Evolutionary conservation across 2,329 filamentous ascomycete genomes (phyloP).

Genomic region (Eurotiales sp.): DNA sequence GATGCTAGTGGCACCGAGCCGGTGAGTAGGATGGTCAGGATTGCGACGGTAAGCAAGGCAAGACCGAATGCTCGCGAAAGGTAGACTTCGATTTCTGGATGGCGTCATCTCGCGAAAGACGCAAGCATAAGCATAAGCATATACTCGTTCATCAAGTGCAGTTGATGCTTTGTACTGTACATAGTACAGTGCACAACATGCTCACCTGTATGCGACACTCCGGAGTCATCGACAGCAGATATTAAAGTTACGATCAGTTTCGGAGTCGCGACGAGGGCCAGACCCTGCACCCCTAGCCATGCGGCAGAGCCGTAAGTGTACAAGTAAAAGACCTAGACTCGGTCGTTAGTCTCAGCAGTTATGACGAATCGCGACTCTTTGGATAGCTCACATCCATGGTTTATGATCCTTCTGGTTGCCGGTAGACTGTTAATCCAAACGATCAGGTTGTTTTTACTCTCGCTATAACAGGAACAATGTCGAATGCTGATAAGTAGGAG

Average conservation of each 20-base stretch:
- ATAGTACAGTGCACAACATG: slow-evolving; percentile 2
- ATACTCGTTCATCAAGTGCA: no score
- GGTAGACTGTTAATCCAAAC: background rate
- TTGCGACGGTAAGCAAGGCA: slow-evolving; percentile 60
- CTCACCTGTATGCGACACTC: slow-evolving; percentile 50
- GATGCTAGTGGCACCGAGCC: slow-evolving; percentile 65
- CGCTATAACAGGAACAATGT: no score
- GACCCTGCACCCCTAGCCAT: slow-evolving; percentile 43
- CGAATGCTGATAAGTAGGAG: no score
- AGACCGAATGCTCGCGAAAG: slow-evolving; percentile 69
- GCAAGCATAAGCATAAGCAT: no score
- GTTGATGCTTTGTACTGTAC: no score
- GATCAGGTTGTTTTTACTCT: background rate
- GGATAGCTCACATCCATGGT: slow-evolving; percentile 19
- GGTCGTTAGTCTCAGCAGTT: background rate
- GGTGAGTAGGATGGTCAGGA: slow-evolving; percentile 64
- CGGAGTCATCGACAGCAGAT: slow-evolving; percentile 48
- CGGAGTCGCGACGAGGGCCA: slow-evolving; percentile 58
- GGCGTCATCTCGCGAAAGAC: no score
- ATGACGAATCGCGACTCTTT: background rate
- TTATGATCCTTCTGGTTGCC: background rate
- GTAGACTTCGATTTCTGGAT: slow-evolving; percentile 64
- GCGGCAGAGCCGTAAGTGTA: slow-evolving; percentile 44
- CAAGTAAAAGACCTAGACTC: slow-evolving; percentile 39
- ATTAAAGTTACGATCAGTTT: slow-evolving; percentile 60